Evolutionary conservation across 345 rosid species (phyloP).

Genomic region (Adansonia digitata): DNA sequence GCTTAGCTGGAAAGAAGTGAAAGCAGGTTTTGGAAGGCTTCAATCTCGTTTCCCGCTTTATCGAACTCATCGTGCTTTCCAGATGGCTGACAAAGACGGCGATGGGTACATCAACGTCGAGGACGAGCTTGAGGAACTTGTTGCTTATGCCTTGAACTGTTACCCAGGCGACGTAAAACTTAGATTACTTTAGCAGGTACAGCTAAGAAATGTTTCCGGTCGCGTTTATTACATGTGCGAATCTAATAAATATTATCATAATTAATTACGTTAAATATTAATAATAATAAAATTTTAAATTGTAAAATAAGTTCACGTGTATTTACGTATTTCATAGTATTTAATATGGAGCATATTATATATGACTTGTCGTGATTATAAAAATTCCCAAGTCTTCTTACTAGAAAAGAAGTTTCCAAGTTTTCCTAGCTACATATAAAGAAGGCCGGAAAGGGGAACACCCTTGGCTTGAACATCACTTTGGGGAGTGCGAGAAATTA

Average conservation of each 20-base stretch:
- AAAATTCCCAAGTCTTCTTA: no score
- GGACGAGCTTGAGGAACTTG: not conserved
- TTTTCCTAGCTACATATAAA: not conserved
- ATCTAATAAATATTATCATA: no score
- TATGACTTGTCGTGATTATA: no score
- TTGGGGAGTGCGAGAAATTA: no score
- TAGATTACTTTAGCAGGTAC: not conserved
- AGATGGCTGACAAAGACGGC: conserved; percentile 7
- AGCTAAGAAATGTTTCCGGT: no score
- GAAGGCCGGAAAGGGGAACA: not conserved
- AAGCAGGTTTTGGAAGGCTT: conserved; percentile 12
- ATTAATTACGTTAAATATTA: no score
- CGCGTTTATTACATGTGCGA: no score
- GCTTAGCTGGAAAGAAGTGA: conserved; percentile 22
- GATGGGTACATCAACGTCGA: conserved; percentile 13
- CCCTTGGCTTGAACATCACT: no score
- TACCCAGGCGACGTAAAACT: not conserved
- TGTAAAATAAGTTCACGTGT: no score
- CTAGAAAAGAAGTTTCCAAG: not conserved
- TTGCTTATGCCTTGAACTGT: not conserved
- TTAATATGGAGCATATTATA: not conserved
- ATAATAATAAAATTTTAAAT: no score
- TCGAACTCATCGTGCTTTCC: conserved; percentile 8
- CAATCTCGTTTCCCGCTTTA: conserved; percentile 12
- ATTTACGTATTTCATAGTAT: not conserved